These are phyloP conservation scores for Ganoderma sinense DNA, from an alignment of 1,284 basidiomycete species.

Conservation along the genomic window DNA sequence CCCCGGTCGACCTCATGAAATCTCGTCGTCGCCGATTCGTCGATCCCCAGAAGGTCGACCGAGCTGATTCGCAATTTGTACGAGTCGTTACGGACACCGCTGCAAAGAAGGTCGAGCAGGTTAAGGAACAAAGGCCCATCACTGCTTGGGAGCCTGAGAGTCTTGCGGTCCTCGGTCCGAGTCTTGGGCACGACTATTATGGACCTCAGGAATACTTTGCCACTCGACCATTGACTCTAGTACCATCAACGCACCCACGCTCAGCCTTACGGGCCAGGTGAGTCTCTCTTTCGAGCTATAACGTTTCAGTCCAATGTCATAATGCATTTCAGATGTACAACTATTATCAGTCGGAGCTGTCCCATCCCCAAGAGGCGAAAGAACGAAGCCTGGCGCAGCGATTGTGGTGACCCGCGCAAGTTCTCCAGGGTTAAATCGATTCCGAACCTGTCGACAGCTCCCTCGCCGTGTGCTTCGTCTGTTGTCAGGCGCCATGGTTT, in stretches of 20 bases:
- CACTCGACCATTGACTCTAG: background rate
- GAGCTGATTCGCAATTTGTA: slow-evolving; percentile 17
- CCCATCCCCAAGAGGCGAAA: background rate
- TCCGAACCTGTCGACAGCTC: background rate
- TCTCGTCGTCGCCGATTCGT: slow-evolving; percentile 23
- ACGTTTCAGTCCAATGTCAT: background rate
- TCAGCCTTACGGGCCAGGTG: background rate
- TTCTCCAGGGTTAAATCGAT: background rate
- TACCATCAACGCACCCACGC: background rate
- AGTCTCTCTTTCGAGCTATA: background rate
- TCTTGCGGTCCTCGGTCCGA: background rate
- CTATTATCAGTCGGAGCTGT: background rate
- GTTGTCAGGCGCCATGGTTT: background rate
- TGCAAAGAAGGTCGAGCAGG: background rate
- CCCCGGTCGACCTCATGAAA: slow-evolving; percentile 10
- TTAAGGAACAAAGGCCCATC: slow-evolving; percentile 4
- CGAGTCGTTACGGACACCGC: background rate
- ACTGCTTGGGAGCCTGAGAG: slow-evolving; percentile 19
- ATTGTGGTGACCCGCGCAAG: background rate
- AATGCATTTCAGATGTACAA: background rate
- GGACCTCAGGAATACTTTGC: background rate
- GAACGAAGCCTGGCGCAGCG: background rate
- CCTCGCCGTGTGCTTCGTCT: background rate
- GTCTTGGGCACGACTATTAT: too few relatives aligned
- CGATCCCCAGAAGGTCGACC: slow-evolving; percentile 23